Evolutionary conservation across 2,329 filamentous ascomycete species (phyloP).

Genomic region (Falciphora oryzae): DNA sequence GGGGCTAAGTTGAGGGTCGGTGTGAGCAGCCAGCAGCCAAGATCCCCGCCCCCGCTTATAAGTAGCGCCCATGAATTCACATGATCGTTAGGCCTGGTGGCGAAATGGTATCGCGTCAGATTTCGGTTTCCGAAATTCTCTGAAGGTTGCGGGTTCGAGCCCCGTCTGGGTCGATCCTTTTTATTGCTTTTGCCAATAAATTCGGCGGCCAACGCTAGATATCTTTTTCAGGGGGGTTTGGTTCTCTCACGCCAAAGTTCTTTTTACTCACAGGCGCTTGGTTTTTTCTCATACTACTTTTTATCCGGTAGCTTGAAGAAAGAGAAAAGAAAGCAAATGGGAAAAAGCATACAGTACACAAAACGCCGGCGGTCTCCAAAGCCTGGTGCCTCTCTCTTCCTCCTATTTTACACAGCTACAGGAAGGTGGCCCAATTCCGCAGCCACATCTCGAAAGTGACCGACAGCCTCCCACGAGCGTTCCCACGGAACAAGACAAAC

Average conservation of each 20-base stretch:
- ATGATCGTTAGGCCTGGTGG: slow-evolving; percentile 5
- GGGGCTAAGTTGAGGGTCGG: too few relatives aligned
- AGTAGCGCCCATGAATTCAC: neutral
- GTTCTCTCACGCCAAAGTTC: too few relatives aligned
- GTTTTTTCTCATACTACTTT: neutral
- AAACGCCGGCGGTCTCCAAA: neutral
- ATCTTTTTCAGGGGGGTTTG: too few relatives aligned
- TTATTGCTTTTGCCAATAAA: neutral
- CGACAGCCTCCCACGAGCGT: neutral
- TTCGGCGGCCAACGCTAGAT: too few relatives aligned
- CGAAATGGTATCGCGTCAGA: slow-evolving; percentile 9
- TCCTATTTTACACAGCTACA: neutral
- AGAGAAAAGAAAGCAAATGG: neutral
- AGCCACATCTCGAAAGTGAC: neutral
- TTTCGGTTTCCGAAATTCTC: slow-evolving; percentile 5
- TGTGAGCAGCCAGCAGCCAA: neutral
- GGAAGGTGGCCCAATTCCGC: neutral
- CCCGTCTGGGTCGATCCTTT: slow-evolving; percentile 6
- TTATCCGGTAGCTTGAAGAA: too few relatives aligned
- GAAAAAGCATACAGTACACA: neutral
- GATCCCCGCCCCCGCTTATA: neutral
- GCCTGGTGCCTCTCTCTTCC: too few relatives aligned
- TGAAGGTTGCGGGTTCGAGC: slow-evolving; percentile 9
- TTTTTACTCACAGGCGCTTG: neutral
- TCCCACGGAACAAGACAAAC: too few relatives aligned